Evolutionary conservation across 2,329 filamentous ascomycete genomes (phyloP), one percentile per base, ranked within the genome.

Genomic region (Phoma herbarum): DNA sequence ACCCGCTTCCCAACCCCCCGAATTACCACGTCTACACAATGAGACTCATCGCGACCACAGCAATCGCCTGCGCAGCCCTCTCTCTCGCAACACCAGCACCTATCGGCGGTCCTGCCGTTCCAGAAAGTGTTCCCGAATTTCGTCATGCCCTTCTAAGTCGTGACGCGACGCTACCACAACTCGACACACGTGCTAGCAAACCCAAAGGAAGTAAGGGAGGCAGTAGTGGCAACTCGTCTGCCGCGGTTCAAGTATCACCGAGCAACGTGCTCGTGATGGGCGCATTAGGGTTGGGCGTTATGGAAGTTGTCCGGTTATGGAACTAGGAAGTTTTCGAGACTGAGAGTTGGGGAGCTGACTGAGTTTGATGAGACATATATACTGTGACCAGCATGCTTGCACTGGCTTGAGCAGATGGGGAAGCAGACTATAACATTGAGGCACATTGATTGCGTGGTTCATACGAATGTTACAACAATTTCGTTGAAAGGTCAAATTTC

Each of bases 61-160:
- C 66, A 12, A 49, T 74, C 31, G 52, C 74, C 60, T 62, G 70
- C 61, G 62, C 69, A 23, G 58, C 68, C 14, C 62, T 73, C 53
- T 65, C 68, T 3, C 60, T 72, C 45, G 67, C 74, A 25, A 73
- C 39, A 33, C 71, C 72, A 52, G 69, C 72, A 33, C 70, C 71
- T 1, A 26, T 54, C 33, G 28, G 60, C 26, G 41, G 23, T 3
- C 39, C 51, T 2, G 60, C 66, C 16, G 60, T 63, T 14, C 60
- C 65, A 56, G 63, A 65, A 25, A 47, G 47, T 16, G 22, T 58
- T 12, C 28, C 52, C 23, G 47, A 65, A 18, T 53, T 61, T 18
- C 44, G 46, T 26, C 39, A 60, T 2, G 56, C 57, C 5, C 28
- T 66, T 33, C 26, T 52, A 11, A 52, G 60, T 25, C 67, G 65